Percentiles rank a stretch among this genome's conserved stretches.
Evolutionary conservation across 352 stramenopile genomes (phyloP).

Genomic region (Pythium folliculosum): DNA sequence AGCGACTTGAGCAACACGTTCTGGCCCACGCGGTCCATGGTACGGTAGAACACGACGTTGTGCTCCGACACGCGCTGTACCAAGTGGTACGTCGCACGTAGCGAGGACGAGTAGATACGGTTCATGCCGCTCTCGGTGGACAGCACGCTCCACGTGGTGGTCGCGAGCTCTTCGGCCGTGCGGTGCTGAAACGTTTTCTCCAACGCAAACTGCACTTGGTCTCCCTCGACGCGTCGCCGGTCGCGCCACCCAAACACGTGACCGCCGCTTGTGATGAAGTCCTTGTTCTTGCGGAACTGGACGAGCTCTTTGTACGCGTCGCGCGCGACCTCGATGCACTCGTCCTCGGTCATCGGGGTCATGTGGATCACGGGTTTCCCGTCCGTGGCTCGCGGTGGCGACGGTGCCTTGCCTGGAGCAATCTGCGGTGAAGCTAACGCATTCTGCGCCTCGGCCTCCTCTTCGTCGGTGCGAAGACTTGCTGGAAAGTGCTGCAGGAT

Average conservation of each 20-base stretch:
- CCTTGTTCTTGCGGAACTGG: constrained; percentile 40
- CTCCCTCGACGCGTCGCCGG: constrained; percentile 44
- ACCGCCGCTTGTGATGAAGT: constrained; percentile 49
- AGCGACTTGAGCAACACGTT: constrained; percentile 54
- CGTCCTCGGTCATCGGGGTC: constrained; percentile 39
- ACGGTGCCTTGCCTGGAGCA: not conserved
- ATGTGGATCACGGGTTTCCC: constrained; percentile 25
- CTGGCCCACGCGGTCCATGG: constrained; percentile 47
- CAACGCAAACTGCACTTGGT: constrained; percentile 61
- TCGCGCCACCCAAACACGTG: constrained; percentile 71
- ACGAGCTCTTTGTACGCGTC: constrained; percentile 51
- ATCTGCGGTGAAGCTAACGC: constrained; percentile 6
- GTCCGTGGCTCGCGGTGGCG: not conserved
- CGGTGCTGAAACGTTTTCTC: constrained; percentile 59
- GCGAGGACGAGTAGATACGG: constrained; percentile 60
- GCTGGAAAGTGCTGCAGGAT: constrained; percentile 19
- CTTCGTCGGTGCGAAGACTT: constrained; percentile 11
- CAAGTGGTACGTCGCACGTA: constrained; percentile 51
- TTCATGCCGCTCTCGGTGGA: constrained; percentile 57
- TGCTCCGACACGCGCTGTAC: constrained; percentile 55
- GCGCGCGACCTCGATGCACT: constrained; percentile 47
- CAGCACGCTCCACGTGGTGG: constrained; percentile 58
- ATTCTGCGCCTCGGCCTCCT: constrained; percentile 2
- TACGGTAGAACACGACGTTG: constrained; percentile 70
- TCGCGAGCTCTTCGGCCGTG: constrained; percentile 42